Conservation (phyloP, 768 basidiomycete genomes). For the Tylopilus cervinicoccineus region DNA sequence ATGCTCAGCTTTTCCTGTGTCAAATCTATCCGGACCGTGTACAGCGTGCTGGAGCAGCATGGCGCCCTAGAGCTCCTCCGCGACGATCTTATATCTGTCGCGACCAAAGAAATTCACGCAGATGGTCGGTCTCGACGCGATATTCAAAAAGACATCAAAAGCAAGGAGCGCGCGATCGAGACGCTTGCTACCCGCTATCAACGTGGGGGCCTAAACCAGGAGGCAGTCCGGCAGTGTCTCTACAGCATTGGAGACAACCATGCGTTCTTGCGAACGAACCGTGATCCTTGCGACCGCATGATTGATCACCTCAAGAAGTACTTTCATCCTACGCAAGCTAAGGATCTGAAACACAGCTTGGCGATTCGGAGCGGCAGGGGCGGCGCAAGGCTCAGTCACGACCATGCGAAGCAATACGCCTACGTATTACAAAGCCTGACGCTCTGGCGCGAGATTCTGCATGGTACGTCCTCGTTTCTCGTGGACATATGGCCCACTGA, state of each 20-base stretch:
- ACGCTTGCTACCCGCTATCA: constrained; percentile 61
- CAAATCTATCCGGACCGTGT: constrained; percentile 71
- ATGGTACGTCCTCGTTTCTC: constrained; percentile 46
- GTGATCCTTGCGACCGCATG: constrained; percentile 86
- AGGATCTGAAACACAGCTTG: constrained; percentile 60
- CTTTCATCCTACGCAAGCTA: constrained; percentile 71
- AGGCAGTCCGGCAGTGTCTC: constrained; percentile 70
- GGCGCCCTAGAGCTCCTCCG: constrained; percentile 66
- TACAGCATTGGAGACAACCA: constrained; percentile 91
- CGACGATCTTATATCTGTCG: constrained; percentile 69
- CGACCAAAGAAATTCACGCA: constrained; percentile 79
- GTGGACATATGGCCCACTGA: constrained; percentile 2
- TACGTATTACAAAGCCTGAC: constrained; percentile 86
- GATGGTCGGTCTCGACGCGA: constrained; percentile 69
- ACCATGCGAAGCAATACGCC: constrained; percentile 80
- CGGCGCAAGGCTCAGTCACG: constrained; percentile 78
- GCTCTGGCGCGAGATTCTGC: constrained; percentile 81
- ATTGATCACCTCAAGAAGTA: constrained; percentile 69
- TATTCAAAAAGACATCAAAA: constrained; percentile 80
- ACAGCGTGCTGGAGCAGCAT: constrained; percentile 59
- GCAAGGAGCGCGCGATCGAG: constrained; percentile 83
- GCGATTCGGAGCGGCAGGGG: constrained; percentile 79
- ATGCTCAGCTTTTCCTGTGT: constrained; percentile 79
- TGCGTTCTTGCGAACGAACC: constrained; percentile 80
- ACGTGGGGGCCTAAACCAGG: constrained; percentile 54